Evolutionary conservation across 192 early-diverging fungal genomes (phyloP).

Genomic region (Radiomyces spectabilis): DNA sequence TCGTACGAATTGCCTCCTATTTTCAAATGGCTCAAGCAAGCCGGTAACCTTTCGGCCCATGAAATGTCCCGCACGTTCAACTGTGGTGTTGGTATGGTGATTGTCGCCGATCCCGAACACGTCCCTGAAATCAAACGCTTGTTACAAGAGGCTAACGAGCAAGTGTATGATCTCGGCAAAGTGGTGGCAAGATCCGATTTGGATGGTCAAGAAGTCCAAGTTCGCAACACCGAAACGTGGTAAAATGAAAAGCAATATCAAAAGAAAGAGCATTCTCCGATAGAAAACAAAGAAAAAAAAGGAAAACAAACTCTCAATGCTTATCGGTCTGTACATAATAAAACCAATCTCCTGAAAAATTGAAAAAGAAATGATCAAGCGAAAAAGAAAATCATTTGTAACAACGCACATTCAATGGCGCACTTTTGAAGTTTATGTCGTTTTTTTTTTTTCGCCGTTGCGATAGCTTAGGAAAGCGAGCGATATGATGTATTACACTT

Average conservation of each 20-base stretch:
- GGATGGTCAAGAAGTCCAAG: constrained; percentile 44
- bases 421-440: too few species aligned
- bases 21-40: constrained; percentile 89
- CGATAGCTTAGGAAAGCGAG: too few species aligned
- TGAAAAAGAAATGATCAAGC: too few species aligned
- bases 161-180: constrained; percentile 63
- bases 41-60: constrained; percentile 68
- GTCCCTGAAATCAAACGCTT: constrained; percentile 50
- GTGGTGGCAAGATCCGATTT: constrained; percentile 43
- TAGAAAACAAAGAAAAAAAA: too few species aligned
- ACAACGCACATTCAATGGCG: too few species aligned
- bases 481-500: too few species aligned
- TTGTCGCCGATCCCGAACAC: constrained; percentile 66
- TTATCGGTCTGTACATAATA: too few species aligned
- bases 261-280: too few species aligned
- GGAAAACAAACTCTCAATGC: too few species aligned
- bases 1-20: constrained; percentile 82
- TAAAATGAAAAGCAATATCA: constrained; percentile 19
- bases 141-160: constrained; percentile 56
- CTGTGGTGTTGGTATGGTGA: constrained; percentile 98
- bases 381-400: too few species aligned
- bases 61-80: constrained; percentile 98
- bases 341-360: too few species aligned
- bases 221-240: constrained; percentile 29
- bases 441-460: too few species aligned